Conservation (phyloP, 495 filamentous ascomycete genomes). For the Penicillium fimorum region DNA sequence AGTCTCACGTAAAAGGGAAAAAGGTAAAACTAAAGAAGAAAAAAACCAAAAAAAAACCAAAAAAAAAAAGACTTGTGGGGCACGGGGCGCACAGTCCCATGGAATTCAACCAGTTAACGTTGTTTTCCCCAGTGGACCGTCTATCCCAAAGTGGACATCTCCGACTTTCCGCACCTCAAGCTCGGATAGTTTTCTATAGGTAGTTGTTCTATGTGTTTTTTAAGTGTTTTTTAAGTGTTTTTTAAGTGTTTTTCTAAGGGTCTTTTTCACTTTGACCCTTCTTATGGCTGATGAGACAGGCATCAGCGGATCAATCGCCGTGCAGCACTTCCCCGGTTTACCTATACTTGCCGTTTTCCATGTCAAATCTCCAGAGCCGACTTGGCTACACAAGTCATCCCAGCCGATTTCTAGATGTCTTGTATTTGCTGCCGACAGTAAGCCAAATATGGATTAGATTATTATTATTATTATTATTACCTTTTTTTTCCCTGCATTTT, state of each 20-base stretch:
- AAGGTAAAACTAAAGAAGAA: neutral
- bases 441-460: neutral
- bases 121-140: neutral
- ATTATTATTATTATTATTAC: neutral
- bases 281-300: neutral
- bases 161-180: constrained; percentile 18
- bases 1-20: too few species aligned
- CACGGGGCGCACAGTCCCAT: constrained; percentile 12
- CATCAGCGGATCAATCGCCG: neutral
- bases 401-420: constrained; percentile 5
- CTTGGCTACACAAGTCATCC: constrained; percentile 9
- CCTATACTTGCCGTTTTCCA: constrained; percentile 4
- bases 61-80: neutral
- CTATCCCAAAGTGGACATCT: constrained; percentile 11
- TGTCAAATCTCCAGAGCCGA: constrained; percentile 7
- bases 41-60: constrained; percentile 2
- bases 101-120: neutral
- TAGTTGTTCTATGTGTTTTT: too few species aligned
- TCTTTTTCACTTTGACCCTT: neutral
- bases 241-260: neutral
- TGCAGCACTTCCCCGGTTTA: constrained; percentile 23
- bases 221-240: neutral
- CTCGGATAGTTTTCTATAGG: too few species aligned
- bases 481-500: neutral
- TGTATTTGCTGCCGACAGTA: constrained; percentile 2